Base-by-base conservation (phyloP, 805 yeast species). In the Zygosaccharomyces pseudorouxii region DNA sequence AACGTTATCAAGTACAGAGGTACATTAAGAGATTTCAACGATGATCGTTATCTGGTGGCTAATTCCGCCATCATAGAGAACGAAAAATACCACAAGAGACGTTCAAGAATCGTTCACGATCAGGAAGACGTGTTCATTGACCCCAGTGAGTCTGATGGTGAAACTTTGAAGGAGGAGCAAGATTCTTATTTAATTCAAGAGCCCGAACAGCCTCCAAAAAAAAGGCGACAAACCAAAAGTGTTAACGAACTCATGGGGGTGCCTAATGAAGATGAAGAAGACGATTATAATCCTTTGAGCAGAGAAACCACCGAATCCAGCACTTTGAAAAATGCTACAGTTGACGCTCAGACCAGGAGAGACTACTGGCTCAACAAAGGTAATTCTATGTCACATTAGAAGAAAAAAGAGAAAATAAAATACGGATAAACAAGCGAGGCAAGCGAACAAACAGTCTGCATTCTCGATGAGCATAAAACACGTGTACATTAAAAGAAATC, bases 1-100 rank as follows among this genome's bases (percentile, higher is more conserved):
- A 86, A 84, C 52, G 84, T 88, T 10, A 85, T 88, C 52, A 82
- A 79, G 56, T 84, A 81, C 61, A 78, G 77, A 53, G 96, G 95
- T 8, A 79, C 79, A 52, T 80, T 75, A 55, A 73, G 96, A 64
- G 89, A 85, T 59, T 86, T 86, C 61, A 79, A 78, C 42, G 95
- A 87, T 66, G 93, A 86, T 47, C 75, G 95, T 63, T 70, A 69
- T 36, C 67, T 77, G 47, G 86, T 84, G 1, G 65, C 68, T 3
- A 86, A 86, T 63, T 77, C 79, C 48, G 90, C 92, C 3, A 58
- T 70, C 42, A 52, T 56, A 12, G 70, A 67, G 33, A 67, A 63
- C 49, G 69, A 68, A 49, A 55, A 47, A 3, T 64, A 58, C 42
- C 62, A 58, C 38, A 53, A 48, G 45, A 67, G 54, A 39, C 53